phyloP scores from a whole-genome alignment of 2,329 filamentous ascomycete species.

The Bipolaris sorokiniana region DNA sequence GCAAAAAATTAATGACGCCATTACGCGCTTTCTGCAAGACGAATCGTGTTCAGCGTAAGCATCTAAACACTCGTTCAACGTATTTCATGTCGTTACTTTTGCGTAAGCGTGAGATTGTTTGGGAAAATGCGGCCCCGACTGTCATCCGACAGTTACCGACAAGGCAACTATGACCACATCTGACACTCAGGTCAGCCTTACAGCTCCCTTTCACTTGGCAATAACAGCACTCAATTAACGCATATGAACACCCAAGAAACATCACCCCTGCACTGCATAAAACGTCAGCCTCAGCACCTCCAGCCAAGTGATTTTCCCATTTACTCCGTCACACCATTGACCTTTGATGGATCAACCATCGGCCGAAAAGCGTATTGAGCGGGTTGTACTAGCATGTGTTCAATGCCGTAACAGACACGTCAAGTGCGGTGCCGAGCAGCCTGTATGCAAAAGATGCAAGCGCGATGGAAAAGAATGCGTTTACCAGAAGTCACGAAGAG shows the following conservation, averaged over 20 bases:
- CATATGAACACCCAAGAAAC: background rate
- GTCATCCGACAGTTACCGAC: slow-evolving; percentile 2
- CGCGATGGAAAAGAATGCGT: slow-evolving; percentile 43
- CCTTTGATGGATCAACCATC: slow-evolving; percentile 27
- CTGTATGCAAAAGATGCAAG: slow-evolving; percentile 39
- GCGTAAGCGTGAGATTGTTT: background rate
- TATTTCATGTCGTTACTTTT: background rate
- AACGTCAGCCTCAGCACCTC: background rate
- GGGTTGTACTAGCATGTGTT: slow-evolving; percentile 42
- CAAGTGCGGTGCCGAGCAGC: slow-evolving; percentile 44
- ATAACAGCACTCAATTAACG: background rate
- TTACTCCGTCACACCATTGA: background rate
- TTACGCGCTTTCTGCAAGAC: background rate
- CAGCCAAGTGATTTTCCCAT: no score
- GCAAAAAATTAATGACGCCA: slow-evolving; percentile 4
- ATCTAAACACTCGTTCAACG: background rate
- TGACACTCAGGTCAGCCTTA: background rate
- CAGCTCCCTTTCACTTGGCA: background rate
- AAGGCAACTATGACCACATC: no score
- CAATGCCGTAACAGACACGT: slow-evolving; percentile 45
- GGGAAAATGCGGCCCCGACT: slow-evolving; percentile 1
- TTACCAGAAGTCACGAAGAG: slow-evolving; percentile 43
- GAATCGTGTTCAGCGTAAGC: background rate
- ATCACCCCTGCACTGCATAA: background rate
- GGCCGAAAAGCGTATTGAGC: slow-evolving; percentile 32